A percentile compares a stretch with the other conserved stretches of the same genome.
Conservation (phyloP, 2,329 filamentous ascomycete species). For the Penicillium sclerotigenum region DNA sequence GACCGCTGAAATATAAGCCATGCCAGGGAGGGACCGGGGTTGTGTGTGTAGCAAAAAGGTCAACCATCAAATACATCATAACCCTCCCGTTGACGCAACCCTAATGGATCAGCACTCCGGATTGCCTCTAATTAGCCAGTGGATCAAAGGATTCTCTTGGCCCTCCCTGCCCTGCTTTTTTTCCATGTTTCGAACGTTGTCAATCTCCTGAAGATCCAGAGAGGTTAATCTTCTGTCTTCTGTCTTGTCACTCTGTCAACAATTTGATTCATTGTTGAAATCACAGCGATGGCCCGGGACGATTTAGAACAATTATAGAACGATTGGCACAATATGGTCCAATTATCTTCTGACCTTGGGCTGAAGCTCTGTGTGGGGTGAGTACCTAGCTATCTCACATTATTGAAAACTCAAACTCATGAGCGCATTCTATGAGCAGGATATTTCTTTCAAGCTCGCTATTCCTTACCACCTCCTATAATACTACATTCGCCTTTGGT, state of each 20-base stretch:
- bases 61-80: not conserved
- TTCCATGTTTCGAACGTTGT: constrained; percentile 11
- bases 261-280: constrained; percentile 2
- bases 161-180: constrained; percentile 4
- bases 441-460: constrained; percentile 35
- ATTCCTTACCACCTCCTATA: constrained; percentile 36
- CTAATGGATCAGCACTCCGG: constrained; percentile 11
- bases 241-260: not conserved
- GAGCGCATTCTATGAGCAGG: constrained; percentile 16
- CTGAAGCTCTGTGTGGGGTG: constrained; percentile 36
- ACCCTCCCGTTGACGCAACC: constrained; percentile 21
- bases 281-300: constrained; percentile 15
- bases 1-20: not conserved
- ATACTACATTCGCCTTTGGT: constrained; percentile 42
- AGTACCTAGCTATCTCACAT: constrained; percentile 10
- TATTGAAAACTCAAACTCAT: constrained; percentile 19
- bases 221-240: constrained; percentile 6
- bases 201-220: constrained; percentile 23
- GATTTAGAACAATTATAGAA: constrained; percentile 2
- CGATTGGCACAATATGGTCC: constrained; percentile 25
- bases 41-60: constrained; percentile 9
- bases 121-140: constrained; percentile 14
- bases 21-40: constrained; percentile 15
- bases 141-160: constrained; percentile 1
- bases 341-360: constrained; percentile 30